These are phyloP conservation scores for Physaria fendleri DNA, from an alignment of 345 rosid species.

Conservation along the genomic window DNA sequence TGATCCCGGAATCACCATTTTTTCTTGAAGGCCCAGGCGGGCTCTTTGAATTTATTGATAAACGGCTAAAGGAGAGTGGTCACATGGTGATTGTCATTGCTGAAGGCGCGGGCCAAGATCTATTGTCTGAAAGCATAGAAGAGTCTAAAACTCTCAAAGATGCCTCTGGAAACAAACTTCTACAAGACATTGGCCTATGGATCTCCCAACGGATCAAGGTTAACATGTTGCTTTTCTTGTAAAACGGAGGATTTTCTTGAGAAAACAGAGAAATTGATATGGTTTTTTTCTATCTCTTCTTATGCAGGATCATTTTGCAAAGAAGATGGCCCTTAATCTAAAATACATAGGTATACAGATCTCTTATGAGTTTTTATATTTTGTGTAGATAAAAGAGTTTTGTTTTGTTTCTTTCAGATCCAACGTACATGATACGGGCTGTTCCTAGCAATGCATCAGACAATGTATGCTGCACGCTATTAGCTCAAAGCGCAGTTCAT, in stretches of 20 bases:
- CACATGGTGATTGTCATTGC: slow-evolving; percentile 87
- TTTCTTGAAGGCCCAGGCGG: slow-evolving; percentile 76
- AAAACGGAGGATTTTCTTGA: slow-evolving; percentile 2
- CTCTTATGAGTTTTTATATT: not conserved
- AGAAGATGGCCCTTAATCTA: slow-evolving; percentile 59
- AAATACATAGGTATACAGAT: slow-evolving; percentile 57
- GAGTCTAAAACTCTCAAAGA: slow-evolving; percentile 38
- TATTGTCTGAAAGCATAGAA: slow-evolving; percentile 43
- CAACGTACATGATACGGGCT: slow-evolving; percentile 86
- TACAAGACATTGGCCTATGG: slow-evolving; percentile 72
- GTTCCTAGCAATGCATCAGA: slow-evolving; percentile 83
- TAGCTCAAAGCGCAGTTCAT: slow-evolving; percentile 82
- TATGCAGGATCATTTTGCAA: slow-evolving; percentile 58
- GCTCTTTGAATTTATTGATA: slow-evolving; percentile 56
- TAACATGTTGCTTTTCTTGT: not conserved
- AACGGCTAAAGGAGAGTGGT: slow-evolving; percentile 59
- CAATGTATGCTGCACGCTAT: slow-evolving; percentile 83
- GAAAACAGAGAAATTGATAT: not conserved
- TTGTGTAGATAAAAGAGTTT: not conserved
- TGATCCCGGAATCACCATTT: slow-evolving; percentile 84
- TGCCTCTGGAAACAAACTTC: slow-evolving; percentile 86
- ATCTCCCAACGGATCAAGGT: slow-evolving; percentile 69
- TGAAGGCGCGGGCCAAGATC: slow-evolving; percentile 84
- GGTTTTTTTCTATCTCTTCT: not conserved
- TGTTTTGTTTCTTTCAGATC: slow-evolving; percentile 42